Conservation (phyloP, 2,329 filamentous ascomycete genomes). For the Magnaporthiopsis incrustans region DNA sequence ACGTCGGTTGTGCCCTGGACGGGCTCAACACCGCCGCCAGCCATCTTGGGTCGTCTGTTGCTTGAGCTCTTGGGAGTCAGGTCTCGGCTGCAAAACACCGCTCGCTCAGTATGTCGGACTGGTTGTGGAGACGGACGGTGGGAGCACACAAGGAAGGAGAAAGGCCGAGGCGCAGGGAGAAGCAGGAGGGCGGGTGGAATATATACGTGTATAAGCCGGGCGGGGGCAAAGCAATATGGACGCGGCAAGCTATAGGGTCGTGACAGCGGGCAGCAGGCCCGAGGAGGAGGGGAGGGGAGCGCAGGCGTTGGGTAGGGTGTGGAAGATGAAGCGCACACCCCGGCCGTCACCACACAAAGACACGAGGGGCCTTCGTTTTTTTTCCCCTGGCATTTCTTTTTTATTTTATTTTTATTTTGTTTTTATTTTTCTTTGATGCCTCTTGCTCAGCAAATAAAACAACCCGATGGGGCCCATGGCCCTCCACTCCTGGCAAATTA, state of each 20-base stretch:
- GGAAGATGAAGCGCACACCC: not conserved
- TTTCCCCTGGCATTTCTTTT: no score
- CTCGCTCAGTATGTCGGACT: not conserved
- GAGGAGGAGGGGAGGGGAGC: not conserved
- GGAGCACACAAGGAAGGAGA: not conserved
- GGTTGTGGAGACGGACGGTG: not conserved
- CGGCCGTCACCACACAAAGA: not conserved
- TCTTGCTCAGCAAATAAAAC: not conserved
- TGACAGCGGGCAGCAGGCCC: not conserved
- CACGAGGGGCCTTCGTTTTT: not conserved
- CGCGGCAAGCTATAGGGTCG: not conserved
- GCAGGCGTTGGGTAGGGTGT: not conserved
- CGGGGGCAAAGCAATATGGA: not conserved
- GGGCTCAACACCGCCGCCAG: slow-evolving; percentile 10
- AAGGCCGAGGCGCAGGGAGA: not conserved
- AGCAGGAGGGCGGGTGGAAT: not conserved
- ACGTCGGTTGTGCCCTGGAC: slow-evolving; percentile 36
- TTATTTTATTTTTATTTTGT: not conserved
- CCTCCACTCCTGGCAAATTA: slow-evolving; percentile 2
- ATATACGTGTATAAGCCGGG: not conserved
- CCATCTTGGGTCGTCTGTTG: slow-evolving; percentile 1
- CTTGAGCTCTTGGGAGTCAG: not conserved
- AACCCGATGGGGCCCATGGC: not conserved
- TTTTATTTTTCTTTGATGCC: not conserved
- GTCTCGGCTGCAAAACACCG: not conserved